These are phyloP conservation scores for Closterium sp. DNA, from an alignment of 139 green algal species.

Conservation along the genomic window DNA sequence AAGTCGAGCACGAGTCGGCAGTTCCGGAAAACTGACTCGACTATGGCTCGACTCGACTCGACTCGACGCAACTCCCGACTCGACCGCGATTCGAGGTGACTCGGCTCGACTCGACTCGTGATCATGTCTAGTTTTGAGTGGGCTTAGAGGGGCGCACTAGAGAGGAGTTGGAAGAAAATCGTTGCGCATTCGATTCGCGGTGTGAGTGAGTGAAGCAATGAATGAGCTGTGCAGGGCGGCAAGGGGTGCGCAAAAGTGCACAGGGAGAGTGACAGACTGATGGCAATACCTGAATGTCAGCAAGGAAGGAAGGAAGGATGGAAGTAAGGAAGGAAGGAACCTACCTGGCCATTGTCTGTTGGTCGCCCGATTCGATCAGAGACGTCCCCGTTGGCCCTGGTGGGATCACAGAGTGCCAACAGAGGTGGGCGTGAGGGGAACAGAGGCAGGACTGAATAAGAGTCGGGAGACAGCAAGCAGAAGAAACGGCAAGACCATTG, in stretches of 20 bases:
- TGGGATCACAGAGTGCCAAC: constrained; percentile 17
- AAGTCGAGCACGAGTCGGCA: too few relatives aligned
- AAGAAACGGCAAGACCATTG: background rate
- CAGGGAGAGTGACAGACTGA: too few relatives aligned
- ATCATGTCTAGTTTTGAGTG: background rate
- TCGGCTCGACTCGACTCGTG: too few relatives aligned
- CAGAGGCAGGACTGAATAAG: too few relatives aligned
- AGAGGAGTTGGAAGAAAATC: too few relatives aligned
- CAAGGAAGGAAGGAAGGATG: too few relatives aligned
- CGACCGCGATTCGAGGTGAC: too few relatives aligned
- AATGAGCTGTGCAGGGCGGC: background rate
- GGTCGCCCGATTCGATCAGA: constrained; percentile 78
- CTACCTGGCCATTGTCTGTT: constrained; percentile 68
- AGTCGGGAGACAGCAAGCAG: background rate
- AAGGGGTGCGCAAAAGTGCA: background rate
- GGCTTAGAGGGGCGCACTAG: background rate
- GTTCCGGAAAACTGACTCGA: too few relatives aligned
- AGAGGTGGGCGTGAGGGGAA: background rate
- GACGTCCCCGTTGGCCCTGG: constrained; percentile 75
- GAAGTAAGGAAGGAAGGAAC: background rate
- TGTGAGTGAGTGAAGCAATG: background rate
- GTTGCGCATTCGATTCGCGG: background rate
- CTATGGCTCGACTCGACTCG: too few relatives aligned
- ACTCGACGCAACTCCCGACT: too few relatives aligned
- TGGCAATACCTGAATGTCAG: too few relatives aligned